phyloP scores from a whole-genome alignment of 768 basidiomycete species.

The Serpula lacrymans region DNA sequence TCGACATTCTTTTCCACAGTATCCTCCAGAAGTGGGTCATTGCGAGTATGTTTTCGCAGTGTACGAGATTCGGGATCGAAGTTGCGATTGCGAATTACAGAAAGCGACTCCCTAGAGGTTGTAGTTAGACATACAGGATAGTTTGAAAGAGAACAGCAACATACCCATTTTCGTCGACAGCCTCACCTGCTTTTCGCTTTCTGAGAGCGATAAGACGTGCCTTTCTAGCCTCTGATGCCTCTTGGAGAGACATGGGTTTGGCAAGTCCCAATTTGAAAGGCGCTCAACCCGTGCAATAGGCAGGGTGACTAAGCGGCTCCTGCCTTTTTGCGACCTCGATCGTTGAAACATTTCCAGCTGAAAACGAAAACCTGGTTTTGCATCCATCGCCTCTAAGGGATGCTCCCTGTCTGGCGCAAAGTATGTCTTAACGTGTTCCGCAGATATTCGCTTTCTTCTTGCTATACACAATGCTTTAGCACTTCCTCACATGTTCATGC shows the following conservation, averaged over 20 bases:
- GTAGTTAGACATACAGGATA: not conserved
- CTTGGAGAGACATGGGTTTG: slow-evolving; percentile 59
- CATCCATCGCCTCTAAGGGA: too few species aligned
- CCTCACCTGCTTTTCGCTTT: slow-evolving; percentile 64
- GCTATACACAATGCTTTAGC: slow-evolving; percentile 23
- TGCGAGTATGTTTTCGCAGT: slow-evolving; percentile 60
- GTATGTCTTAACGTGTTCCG: slow-evolving; percentile 24
- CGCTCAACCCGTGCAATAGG: too few species aligned
- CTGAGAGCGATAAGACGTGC: slow-evolving; percentile 75
- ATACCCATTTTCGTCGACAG: slow-evolving; percentile 38
- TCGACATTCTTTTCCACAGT: slow-evolving; percentile 86
- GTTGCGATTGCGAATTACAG: slow-evolving; percentile 69
- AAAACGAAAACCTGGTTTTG: not conserved
- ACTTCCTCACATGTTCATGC: slow-evolving; percentile 21
- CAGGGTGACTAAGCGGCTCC: slow-evolving; percentile 31
- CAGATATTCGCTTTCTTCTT: slow-evolving; percentile 6
- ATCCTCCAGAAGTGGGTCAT: slow-evolving; percentile 62
- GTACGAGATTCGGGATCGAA: slow-evolving; percentile 89
- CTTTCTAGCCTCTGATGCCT: slow-evolving; percentile 78
- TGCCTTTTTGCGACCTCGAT: not conserved
- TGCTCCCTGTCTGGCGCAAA: slow-evolving; percentile 31
- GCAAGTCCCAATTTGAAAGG: not conserved
- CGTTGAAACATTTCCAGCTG: not conserved
- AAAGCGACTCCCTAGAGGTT: slow-evolving; percentile 33
- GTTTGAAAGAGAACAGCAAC: slow-evolving; percentile 24